phyloP scores from a whole-genome alignment of 2,329 filamentous ascomycete genomes.

The Fusarium sterilihyphosum region DNA sequence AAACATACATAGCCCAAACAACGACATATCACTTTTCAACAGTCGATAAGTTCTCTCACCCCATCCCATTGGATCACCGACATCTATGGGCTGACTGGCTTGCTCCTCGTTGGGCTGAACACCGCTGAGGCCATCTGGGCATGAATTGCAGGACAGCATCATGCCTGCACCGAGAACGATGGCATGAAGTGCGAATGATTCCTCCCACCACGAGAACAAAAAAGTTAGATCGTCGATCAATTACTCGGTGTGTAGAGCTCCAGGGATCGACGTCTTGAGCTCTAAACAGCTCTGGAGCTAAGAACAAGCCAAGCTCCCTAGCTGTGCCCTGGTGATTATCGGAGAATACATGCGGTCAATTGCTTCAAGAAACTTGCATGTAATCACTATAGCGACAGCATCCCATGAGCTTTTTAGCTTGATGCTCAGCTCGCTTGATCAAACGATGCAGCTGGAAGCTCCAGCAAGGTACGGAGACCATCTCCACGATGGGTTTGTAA shows the following conservation, averaged over 20 bases:
- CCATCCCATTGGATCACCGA: slow-evolving; percentile 17
- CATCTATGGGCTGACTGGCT: slow-evolving; percentile 30
- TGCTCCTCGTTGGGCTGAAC: slow-evolving; percentile 22
- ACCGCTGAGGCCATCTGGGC: slow-evolving; percentile 32
- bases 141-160: slow-evolving; percentile 17
- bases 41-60: neutral
- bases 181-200: slow-evolving; percentile 24
- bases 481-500: slow-evolving; percentile 20
- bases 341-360: slow-evolving; percentile 26
- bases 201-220: slow-evolving; percentile 12
- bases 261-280: slow-evolving; percentile 21
- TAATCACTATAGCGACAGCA: slow-evolving; percentile 32
- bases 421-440: slow-evolving; percentile 31
- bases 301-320: slow-evolving; percentile 30
- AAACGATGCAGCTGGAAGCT: slow-evolving; percentile 29
- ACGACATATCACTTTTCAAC: slow-evolving; percentile 33
- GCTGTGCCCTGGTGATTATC: slow-evolving; percentile 27
- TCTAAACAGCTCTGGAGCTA: slow-evolving; percentile 28
- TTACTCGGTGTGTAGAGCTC: slow-evolving; percentile 23
- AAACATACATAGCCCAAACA: slow-evolving; percentile 15
- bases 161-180: slow-evolving; percentile 7
- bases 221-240: slow-evolving; percentile 33
- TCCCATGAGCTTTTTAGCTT: slow-evolving; percentile 30
- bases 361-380: slow-evolving; percentile 25
- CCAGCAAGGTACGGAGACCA: slow-evolving; percentile 24